phyloP scores from a whole-genome alignment of 371 early-diverging fungal genomes.

The Apophysomyces elegans region DNA sequence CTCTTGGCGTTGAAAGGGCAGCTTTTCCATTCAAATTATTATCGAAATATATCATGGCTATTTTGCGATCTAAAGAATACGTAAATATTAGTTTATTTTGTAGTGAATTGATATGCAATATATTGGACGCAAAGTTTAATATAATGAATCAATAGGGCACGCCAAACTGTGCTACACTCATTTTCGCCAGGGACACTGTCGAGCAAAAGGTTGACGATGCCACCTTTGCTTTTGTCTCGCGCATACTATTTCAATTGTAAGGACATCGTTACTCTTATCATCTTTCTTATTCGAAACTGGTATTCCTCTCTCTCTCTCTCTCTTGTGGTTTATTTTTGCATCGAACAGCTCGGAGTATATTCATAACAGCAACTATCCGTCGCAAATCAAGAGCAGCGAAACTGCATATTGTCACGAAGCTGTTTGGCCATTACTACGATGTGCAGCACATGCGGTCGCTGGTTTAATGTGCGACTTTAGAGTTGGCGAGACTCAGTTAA shows the following conservation, averaged over 20 bases:
- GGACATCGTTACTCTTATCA: background rate
- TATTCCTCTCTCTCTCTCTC: background rate
- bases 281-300: background rate
- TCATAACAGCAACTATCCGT: background rate
- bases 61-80: too few relatives aligned
- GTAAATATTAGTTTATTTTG: too few relatives aligned
- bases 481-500: constrained; percentile 14
- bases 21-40: too few relatives aligned
- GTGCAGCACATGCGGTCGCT: background rate
- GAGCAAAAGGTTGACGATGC: background rate
- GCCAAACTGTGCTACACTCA: background rate
- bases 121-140: too few relatives aligned
- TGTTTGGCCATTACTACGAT: constrained; percentile 14
- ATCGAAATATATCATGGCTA: too few relatives aligned
- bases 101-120: too few relatives aligned
- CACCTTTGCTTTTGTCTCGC: background rate
- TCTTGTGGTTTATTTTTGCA: background rate
- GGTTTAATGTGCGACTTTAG: constrained; percentile 12
- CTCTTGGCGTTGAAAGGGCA: background rate
- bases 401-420: constrained; percentile 12
- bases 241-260: background rate
- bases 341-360: constrained; percentile 11
- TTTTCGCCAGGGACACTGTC: background rate
- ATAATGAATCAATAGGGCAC: background rate
- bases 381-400: constrained; percentile 3